A percentile compares a stretch with the other conserved stretches of the same genome.
phyloP scores from a whole-genome alignment of 2,329 filamentous ascomycete genomes.

The Aspergillus unguis region DNA sequence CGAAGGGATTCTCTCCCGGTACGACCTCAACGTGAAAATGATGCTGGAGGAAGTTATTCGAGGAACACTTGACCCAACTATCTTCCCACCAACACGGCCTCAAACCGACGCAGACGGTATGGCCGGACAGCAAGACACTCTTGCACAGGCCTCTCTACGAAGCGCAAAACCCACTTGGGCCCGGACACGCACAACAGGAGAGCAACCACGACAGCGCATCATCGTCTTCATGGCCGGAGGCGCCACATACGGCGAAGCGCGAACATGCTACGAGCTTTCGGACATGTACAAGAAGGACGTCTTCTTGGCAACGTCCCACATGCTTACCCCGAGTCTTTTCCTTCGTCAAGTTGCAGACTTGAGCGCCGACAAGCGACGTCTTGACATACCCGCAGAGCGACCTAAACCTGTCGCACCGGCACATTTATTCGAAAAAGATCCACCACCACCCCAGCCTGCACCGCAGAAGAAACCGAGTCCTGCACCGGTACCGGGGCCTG shows the following conservation, averaged over 20 bases:
- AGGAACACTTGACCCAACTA: conserved; percentile 62
- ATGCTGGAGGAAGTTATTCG: conserved; percentile 72
- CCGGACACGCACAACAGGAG: conserved; percentile 67
- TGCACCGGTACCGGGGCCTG: conserved; percentile 24
- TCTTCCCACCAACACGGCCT: conserved; percentile 72
- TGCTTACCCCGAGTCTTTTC: conserved; percentile 82
- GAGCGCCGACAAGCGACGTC: conserved; percentile 66
- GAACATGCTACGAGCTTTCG: conserved; percentile 83
- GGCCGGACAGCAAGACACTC: conserved; percentile 47
- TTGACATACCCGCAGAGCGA: conserved; percentile 77
- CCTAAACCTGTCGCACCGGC: conserved; percentile 78
- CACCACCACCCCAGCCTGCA: conserved; percentile 41
- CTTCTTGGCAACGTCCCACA: conserved; percentile 86
- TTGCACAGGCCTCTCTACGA: conserved; percentile 70
- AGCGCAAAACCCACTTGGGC: conserved; percentile 96
- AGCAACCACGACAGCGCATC: conserved; percentile 82
- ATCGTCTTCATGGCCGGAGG: conserved; percentile 95
- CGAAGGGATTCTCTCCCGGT: conserved; percentile 83
- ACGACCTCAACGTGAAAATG: conserved; percentile 75
- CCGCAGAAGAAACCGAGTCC: conserved; percentile 24
- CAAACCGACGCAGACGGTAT: conserved; percentile 51
- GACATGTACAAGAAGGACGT: conserved; percentile 71
- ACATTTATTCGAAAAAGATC: conserved; percentile 76
- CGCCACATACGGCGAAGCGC: conserved; percentile 86
- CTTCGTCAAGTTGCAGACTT: conserved; percentile 79